Conservation (phyloP, 2,329 filamentous ascomycete genomes). For the Aspergillus uvarum region DNA sequence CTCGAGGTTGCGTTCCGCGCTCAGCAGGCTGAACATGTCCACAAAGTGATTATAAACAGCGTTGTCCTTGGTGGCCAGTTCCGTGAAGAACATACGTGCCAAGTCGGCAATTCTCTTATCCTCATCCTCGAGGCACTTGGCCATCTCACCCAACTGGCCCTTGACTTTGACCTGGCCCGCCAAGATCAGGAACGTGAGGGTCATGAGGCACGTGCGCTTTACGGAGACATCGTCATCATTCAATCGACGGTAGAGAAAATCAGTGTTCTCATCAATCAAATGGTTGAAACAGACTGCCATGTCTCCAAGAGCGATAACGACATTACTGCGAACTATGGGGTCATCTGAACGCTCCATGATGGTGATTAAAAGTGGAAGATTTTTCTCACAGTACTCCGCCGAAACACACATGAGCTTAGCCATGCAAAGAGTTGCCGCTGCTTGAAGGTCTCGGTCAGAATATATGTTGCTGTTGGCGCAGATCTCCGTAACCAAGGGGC, state of each 20-base stretch:
- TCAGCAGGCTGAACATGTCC: conserved; percentile 94
- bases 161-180: conserved; percentile 99
- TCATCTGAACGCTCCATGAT: conserved; percentile 95
- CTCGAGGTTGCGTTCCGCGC: conserved; percentile 73
- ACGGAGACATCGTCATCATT: conserved; percentile 86
- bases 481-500: conserved; percentile 86
- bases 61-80: conserved; percentile 96
- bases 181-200: conserved; percentile 92
- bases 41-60: conserved; percentile 99
- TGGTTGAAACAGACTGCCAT: conserved; percentile 99
- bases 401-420: conserved; percentile 99
- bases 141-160: conserved; percentile 97
- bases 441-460: conserved; percentile 84
- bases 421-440: conserved; percentile 87
- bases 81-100: conserved; percentile 96
- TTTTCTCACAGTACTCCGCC: conserved; percentile 90
- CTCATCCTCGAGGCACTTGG: conserved; percentile 95
- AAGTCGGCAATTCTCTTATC: conserved; percentile 93
- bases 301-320: conserved; percentile 93
- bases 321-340: conserved; percentile 89
- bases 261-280: conserved; percentile 97
- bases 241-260: conserved; percentile 91
- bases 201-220: conserved; percentile 98
- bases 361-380: conserved; percentile 90
- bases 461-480: conserved; percentile 94